Conservation (phyloP, 1,284 basidiomycete species). For the Irpex rosettiformis region DNA sequence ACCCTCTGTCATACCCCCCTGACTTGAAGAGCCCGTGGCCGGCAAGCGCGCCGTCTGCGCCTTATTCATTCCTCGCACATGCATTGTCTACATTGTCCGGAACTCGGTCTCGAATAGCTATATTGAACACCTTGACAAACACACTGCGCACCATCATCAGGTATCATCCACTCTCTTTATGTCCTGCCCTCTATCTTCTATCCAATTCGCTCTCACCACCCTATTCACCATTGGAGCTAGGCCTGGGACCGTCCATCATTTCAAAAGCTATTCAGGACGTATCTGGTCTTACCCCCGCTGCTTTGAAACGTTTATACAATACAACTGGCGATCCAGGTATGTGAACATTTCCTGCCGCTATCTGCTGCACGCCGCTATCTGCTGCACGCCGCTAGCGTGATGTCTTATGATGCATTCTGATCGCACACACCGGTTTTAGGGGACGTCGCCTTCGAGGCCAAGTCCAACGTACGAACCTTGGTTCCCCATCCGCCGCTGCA, state of each 20-base stretch:
- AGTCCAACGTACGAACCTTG: conserved; percentile 74
- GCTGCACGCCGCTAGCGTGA: background rate
- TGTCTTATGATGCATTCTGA: background rate
- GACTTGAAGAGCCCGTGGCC: conserved; percentile 36
- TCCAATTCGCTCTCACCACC: conserved; percentile 85
- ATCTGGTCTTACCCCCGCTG: conserved; percentile 69
- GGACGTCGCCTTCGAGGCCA: conserved; percentile 84
- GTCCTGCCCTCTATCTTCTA: conserved; percentile 85
- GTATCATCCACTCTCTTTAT: conserved; percentile 68
- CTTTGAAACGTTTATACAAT: conserved; percentile 66
- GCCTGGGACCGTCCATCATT: conserved; percentile 74
- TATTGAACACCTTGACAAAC: conserved; percentile 82
- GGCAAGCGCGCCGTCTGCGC: conserved; percentile 40
- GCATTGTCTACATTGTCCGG: conserved; percentile 69
- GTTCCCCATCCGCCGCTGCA: conserved; percentile 70
- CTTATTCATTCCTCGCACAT: conserved; percentile 82
- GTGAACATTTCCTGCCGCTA: conserved; percentile 7
- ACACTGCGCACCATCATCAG: conserved; percentile 66
- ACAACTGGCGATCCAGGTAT: conserved; percentile 60
- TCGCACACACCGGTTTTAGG: conserved; percentile 32
- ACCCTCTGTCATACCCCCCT: conserved; percentile 42
- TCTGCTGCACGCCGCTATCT: too few relatives aligned
- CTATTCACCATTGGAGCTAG: conserved; percentile 73
- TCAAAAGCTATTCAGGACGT: conserved; percentile 80
- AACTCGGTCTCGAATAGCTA: conserved; percentile 82